Base-by-base conservation (phyloP, 331 rosid species). In the Acacia pycnantha region DNA sequence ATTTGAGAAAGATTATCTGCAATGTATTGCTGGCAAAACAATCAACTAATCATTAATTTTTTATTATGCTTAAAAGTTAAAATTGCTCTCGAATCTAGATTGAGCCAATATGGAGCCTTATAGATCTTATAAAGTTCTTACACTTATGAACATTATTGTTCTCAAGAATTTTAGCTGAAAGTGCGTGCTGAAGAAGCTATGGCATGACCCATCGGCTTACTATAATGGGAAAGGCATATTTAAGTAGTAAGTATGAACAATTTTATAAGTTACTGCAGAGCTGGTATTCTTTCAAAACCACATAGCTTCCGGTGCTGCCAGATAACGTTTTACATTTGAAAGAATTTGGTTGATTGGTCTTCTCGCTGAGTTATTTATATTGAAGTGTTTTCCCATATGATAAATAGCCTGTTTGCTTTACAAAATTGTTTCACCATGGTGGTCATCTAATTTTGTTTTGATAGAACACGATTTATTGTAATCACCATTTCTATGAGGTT, bases 11-110 rank as follows among this genome's bases (percentile, higher is more conserved):
- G 22, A 54, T 80, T 33, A 50, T 33, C 6, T 70, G n/a, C 73
- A 8, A 48, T n/a, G 41, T 73, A 68, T 51, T 68, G 43, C 62
- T 74, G 22, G 64, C 77, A 16, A 33, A 47, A n/a, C 27, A 5
- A 41, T 35, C 18, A 37, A 41, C 10, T 40, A 68, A 16, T 48
- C 54, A 26, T 70, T 33, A 31, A 41, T 50, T 13, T 13, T 4
- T 61, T 13, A 12, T 26, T 0, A 21, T 56, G 51, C 40, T 26
- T n/a, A n/a, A n/a, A n/a, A n/a, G n/a, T 16, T 53, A 44, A 65
- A 41, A 50, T 27, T 76, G 76, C 79, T 35, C 8, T 69, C 48
- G 78, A 62, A 69, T 77, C 59, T 33, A 62, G 77, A 67, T 26
- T 58, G 74, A 65, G 74, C 69, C 50, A 50, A 69, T 58, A 58